Conservation (phyloP, 2,329 filamentous ascomycete species). For the Pyrenophora seminiperda region DNA sequence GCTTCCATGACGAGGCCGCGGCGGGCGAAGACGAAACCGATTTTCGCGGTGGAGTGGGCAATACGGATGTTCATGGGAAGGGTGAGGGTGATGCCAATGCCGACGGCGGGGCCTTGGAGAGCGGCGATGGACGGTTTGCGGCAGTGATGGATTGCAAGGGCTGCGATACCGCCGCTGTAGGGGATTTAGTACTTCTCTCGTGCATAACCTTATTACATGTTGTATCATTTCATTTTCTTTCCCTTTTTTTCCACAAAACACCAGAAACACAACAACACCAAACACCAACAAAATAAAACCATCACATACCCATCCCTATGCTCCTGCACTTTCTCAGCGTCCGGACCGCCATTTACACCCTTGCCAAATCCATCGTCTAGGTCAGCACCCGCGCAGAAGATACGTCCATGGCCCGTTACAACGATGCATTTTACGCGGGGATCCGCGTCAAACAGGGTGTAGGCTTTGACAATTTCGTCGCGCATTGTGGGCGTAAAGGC, state of each 20-base stretch:
- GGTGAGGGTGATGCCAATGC: constrained; percentile 64
- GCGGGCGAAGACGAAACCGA: constrained; percentile 75
- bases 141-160: constrained; percentile 62
- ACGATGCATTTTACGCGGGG: constrained; percentile 61
- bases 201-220: not conserved
- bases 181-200: not conserved
- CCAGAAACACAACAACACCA: not conserved
- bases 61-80: constrained; percentile 62
- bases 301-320: constrained; percentile 59
- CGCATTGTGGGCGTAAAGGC: constrained; percentile 71
- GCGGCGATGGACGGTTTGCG: constrained; percentile 63
- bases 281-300: not conserved
- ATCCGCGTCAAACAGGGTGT: constrained; percentile 59
- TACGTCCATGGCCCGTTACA: constrained; percentile 58
- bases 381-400: constrained; percentile 64
- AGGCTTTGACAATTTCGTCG: constrained; percentile 62
- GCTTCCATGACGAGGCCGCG: constrained; percentile 75
- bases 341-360: constrained; percentile 45
- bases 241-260: not conserved
- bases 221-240: not conserved
- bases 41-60: constrained; percentile 62
- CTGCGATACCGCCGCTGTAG: constrained; percentile 51
- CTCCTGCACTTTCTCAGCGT: constrained; percentile 53
- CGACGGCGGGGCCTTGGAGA: constrained; percentile 62
- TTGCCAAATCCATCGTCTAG: constrained; percentile 58